These are phyloP conservation scores for Chrysosporium keratinophilum DNA, from an alignment of 2,329 filamentous ascomycete species.

Conservation along the genomic window DNA sequence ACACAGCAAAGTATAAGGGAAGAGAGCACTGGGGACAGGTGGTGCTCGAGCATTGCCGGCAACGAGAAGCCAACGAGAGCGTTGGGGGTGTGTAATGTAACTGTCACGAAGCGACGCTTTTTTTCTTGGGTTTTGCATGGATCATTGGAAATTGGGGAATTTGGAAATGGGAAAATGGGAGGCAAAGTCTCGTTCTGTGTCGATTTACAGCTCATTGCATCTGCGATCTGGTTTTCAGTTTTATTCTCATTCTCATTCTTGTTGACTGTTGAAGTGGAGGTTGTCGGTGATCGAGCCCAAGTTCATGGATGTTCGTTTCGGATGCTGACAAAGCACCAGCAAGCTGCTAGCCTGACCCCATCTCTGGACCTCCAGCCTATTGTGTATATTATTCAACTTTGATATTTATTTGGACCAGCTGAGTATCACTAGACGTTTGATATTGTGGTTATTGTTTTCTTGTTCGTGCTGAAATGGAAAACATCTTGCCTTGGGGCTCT, in stretches of 20 bases:
- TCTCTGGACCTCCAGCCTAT: too few relatives aligned
- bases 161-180: background rate
- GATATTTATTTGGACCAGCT: too few relatives aligned
- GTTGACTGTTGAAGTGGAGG: background rate
- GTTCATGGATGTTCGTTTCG: too few relatives aligned
- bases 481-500: too few relatives aligned
- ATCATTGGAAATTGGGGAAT: background rate
- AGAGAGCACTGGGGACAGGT: constrained; percentile 35
- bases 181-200: background rate
- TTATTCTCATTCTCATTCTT: background rate
- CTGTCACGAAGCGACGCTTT: background rate
- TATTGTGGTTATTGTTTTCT: too few relatives aligned
- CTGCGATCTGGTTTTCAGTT: background rate
- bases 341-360: too few relatives aligned
- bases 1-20: constrained; percentile 39
- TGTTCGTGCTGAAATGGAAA: too few relatives aligned
- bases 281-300: too few relatives aligned
- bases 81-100: background rate
- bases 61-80: constrained; percentile 11
- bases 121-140: background rate
- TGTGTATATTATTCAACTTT: too few relatives aligned
- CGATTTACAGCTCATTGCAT: background rate
- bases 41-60: constrained; percentile 30
- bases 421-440: too few relatives aligned
- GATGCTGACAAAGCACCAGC: too few relatives aligned